A percentile compares a stretch with the other conserved stretches of the same genome.
Evolutionary conservation across 768 basidiomycete genomes (phyloP).

Genomic region (Strobilomyces echinocephalus): DNA sequence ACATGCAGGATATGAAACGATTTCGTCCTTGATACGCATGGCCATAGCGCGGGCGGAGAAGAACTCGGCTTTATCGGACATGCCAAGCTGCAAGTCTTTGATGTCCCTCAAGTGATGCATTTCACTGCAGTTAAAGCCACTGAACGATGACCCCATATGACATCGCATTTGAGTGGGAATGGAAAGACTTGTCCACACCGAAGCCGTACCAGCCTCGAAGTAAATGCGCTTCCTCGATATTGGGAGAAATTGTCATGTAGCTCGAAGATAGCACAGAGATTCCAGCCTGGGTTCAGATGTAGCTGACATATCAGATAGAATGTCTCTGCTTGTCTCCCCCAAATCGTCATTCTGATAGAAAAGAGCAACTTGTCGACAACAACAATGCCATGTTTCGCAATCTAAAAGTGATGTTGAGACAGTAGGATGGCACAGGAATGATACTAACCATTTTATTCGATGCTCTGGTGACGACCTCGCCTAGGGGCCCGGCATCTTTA

Average conservation of each 20-base stretch:
- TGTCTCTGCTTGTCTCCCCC: slow-evolving; percentile 92
- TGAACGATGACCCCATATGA: slow-evolving; percentile 36
- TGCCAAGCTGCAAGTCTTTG: slow-evolving; percentile 71
- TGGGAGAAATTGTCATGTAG: slow-evolving; percentile 78
- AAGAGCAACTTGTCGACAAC: slow-evolving; percentile 81
- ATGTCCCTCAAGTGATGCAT: slow-evolving; percentile 71
- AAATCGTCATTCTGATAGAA: slow-evolving; percentile 81
- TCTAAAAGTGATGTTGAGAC: slow-evolving; percentile 37
- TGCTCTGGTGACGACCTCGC: slow-evolving; percentile 71
- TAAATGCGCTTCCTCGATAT: slow-evolving; percentile 82
- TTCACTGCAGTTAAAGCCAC: slow-evolving; percentile 64
- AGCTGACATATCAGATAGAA: slow-evolving; percentile 33
- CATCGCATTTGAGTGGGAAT: slow-evolving; percentile 54
- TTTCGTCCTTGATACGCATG: slow-evolving; percentile 81
- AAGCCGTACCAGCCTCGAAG: slow-evolving; percentile 86
- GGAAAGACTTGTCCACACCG: slow-evolving; percentile 63
- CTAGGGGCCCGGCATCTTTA: slow-evolving; percentile 66
- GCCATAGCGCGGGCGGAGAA: slow-evolving; percentile 81
- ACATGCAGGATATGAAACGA: slow-evolving; percentile 86
- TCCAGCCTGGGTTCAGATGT: slow-evolving; percentile 52
- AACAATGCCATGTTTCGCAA: slow-evolving; percentile 84
- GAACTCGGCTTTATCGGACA: slow-evolving; percentile 71
- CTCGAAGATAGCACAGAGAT: slow-evolving; percentile 79
- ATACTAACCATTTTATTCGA: slow-evolving; percentile 51
- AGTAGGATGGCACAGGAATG: background rate